Conservation (phyloP, 73 alveolate species). For the Breviolum minutum region DNA sequence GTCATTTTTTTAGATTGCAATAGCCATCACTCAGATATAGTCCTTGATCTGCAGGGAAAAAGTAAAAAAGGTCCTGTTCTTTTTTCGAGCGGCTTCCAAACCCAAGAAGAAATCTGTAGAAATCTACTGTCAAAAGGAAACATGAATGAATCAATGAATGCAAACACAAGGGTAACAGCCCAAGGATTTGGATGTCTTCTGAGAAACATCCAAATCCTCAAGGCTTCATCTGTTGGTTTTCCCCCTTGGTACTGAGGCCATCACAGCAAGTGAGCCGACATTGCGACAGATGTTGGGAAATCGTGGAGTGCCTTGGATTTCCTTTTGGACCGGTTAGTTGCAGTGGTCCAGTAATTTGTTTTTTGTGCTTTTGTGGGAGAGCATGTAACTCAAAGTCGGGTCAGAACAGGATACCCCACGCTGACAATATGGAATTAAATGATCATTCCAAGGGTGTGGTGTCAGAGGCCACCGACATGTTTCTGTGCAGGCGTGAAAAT, state of each 20-base stretch:
- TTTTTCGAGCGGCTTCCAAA: no score
- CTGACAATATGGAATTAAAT: no score
- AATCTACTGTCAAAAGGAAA: background rate
- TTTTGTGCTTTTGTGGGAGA: no score
- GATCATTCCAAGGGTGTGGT: no score
- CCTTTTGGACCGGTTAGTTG: no score
- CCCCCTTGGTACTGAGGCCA: background rate
- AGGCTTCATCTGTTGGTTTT: background rate
- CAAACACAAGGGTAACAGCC: background rate
- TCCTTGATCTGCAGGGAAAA: background rate
- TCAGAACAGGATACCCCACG: no score
- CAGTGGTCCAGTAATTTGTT: no score
- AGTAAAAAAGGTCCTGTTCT: background rate
- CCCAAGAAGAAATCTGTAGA: no score
- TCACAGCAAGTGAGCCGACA: conserved; percentile 73
- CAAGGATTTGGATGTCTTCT: background rate
- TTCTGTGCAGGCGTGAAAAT: background rate
- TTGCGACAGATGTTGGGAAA: conserved; percentile 65
- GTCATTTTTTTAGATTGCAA: no score
- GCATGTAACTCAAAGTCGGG: no score
- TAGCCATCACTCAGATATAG: background rate
- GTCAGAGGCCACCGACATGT: background rate
- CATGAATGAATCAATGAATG: background rate
- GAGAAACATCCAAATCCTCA: background rate
- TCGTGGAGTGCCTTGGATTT: conserved; percentile 50